Conservation (phyloP, 2,329 filamentous ascomycete genomes). For the Rutstroemia sydowiana region DNA sequence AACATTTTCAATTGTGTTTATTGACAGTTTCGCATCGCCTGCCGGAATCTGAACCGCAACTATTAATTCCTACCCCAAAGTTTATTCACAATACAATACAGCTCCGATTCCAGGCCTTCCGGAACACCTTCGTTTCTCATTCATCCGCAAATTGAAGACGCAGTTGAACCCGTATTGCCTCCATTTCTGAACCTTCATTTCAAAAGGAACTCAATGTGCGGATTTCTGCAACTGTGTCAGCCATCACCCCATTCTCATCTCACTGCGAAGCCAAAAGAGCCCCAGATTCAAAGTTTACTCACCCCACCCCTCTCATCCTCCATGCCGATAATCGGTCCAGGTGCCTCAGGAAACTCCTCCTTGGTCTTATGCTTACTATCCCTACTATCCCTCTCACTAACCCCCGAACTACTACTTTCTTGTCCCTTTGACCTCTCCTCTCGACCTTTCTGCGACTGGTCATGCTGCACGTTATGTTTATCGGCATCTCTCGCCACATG, state of each 20-base stretch:
- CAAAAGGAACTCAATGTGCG: too few species aligned
- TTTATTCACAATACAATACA: too few species aligned
- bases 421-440: background rate
- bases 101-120: too few species aligned
- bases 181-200: too few species aligned
- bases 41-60: background rate
- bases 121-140: too few species aligned
- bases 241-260: background rate
- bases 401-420: background rate
- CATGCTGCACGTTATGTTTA: background rate
- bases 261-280: background rate
- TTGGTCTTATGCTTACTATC: background rate
- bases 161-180: too few species aligned
- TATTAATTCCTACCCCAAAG: background rate
- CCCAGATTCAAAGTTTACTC: background rate
- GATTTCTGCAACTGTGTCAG: too few species aligned
- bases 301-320: conserved; percentile 9
- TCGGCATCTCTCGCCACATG: background rate
- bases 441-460: background rate
- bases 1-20: background rate
- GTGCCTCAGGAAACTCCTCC: background rate
- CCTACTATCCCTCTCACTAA: background rate
- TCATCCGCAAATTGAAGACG: too few species aligned
- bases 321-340: conserved; percentile 2
- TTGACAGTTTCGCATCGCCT: background rate